Conservation (phyloP, 305 asterid genomes). For the Rubia peregrina region DNA sequence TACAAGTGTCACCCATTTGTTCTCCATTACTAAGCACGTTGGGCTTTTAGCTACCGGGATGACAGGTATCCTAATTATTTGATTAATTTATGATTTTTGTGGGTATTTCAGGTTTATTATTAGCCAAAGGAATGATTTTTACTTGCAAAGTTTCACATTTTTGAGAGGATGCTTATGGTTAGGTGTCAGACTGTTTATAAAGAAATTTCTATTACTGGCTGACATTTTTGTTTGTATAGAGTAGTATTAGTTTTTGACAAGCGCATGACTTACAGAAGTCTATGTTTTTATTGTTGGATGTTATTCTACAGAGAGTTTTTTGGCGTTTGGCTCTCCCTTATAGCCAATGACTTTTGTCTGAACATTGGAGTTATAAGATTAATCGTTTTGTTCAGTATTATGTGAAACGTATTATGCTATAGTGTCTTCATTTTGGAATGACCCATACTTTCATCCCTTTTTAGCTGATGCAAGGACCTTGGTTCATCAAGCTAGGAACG, state of each 20-base stretch:
- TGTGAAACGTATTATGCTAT: background rate
- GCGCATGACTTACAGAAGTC: no score
- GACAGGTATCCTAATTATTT: constrained; percentile 48
- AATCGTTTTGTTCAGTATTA: background rate
- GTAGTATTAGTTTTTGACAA: background rate
- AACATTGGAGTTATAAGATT: background rate
- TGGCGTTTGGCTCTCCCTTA: background rate
- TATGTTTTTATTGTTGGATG: background rate
- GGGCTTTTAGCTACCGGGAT: constrained; percentile 93
- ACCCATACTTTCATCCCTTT: constrained; percentile 15
- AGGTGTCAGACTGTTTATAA: background rate
- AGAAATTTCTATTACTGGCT: background rate
- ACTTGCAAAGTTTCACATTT: background rate
- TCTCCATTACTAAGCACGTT: constrained; percentile 65
- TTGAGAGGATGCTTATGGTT: background rate
- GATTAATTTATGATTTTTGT: background rate
- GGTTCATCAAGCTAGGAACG: constrained; percentile 98
- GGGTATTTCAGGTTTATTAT: background rate
- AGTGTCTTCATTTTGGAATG: constrained; percentile 3
- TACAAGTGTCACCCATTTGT: constrained; percentile 82
- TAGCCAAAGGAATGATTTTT: background rate
- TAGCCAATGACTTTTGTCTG: background rate
- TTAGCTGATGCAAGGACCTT: constrained; percentile 97
- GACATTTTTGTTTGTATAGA: background rate
- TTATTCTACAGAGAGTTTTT: background rate